Evolutionary conservation across 176 grass and related monocot genomes (phyloP).

Genomic region (Oryza nivara): DNA sequence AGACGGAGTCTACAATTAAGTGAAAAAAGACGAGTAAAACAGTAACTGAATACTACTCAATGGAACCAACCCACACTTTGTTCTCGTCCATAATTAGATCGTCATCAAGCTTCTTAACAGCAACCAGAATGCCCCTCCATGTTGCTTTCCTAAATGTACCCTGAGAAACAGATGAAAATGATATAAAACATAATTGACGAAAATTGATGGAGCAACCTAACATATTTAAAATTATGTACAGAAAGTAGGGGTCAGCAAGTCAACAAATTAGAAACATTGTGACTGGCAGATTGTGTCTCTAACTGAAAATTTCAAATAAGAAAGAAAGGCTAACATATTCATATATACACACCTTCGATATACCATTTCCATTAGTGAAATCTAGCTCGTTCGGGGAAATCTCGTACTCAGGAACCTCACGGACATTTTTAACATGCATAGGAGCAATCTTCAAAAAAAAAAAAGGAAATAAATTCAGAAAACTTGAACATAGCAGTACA

Average conservation of each 20-base stretch:
- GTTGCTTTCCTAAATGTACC: conserved; percentile 85
- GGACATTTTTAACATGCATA: conserved; percentile 72
- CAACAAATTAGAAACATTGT: conserved; percentile 8
- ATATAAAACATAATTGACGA: neutral
- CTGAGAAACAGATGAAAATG: conserved; percentile 52
- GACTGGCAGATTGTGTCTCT: neutral
- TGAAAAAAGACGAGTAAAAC: conserved; percentile 17
- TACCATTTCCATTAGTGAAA: conserved; percentile 63
- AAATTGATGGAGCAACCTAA: neutral
- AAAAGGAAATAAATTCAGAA: conserved; percentile 40
- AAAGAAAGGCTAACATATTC: neutral
- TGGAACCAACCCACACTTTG: conserved; percentile 91
- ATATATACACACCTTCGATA: conserved; percentile 70
- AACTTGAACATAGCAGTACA: conserved; percentile 41
- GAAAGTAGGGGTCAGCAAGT: conserved; percentile 12
- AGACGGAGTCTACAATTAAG: neutral
- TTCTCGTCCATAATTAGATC: conserved; percentile 75
- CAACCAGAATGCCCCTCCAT: conserved; percentile 91
- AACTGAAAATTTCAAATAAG: neutral
- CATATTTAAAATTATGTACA: conserved; percentile 13
- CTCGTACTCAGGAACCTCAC: conserved; percentile 92
- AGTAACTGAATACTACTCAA: conserved; percentile 38
- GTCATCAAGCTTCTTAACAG: conserved; percentile 93
- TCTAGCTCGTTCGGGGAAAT: conserved; percentile 74
- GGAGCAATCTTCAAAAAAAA: conserved; percentile 69